A percentile compares a stretch with the other conserved stretches of the same genome.
Evolutionary conservation across 805 yeast genomes (phyloP).

Genomic region (Brettanomyces nanus): DNA sequence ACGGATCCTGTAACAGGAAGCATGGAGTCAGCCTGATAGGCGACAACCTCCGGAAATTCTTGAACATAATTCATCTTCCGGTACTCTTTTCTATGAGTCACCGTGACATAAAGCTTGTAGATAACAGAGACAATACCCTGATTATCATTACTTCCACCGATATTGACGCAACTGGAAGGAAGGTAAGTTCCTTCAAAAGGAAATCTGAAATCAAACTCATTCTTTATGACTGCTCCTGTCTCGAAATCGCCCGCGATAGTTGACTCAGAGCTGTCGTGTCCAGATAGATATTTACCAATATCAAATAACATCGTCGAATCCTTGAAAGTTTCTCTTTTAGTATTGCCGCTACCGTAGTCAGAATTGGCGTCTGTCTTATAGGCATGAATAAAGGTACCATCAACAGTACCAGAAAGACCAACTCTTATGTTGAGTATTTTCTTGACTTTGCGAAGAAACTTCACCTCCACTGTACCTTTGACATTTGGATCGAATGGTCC

Average conservation of each 20-base stretch:
- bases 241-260: not conserved
- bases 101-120: slow-evolving; percentile 10
- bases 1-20: not conserved
- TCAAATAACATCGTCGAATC: not conserved
- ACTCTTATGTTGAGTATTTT: not conserved
- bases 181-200: slow-evolving; percentile 10
- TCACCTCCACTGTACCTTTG: slow-evolving; percentile 8
- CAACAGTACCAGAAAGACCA: not conserved
- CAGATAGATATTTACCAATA: not conserved
- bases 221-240: slow-evolving; percentile 2
- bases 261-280: not conserved
- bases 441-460: slow-evolving; percentile 1
- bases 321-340: not conserved
- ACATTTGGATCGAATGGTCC: slow-evolving; percentile 9
- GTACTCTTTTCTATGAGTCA: slow-evolving; percentile 3
- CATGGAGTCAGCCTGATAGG: slow-evolving; percentile 1
- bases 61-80: not conserved
- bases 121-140: slow-evolving; percentile 9
- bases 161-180: slow-evolving; percentile 11
- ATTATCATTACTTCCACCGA: slow-evolving; percentile 8
- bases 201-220: slow-evolving; percentile 9
- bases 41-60: not conserved
- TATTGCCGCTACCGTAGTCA: not conserved
- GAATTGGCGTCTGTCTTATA: not conserved
- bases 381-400: not conserved